Conservation (phyloP, 2,329 filamentous ascomycete genomes). For the Calonectria pauciramosa region DNA sequence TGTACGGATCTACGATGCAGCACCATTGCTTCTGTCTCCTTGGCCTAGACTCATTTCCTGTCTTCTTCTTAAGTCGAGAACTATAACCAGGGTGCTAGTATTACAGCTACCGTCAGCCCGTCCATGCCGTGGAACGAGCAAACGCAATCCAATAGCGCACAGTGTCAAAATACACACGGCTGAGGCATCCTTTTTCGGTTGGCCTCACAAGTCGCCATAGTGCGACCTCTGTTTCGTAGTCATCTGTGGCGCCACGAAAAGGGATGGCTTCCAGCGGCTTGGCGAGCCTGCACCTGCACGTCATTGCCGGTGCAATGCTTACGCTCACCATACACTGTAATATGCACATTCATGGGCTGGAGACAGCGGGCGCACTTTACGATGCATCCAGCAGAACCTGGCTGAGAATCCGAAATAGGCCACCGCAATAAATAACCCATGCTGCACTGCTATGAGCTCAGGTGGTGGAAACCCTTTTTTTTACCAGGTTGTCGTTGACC, state of each 20-base stretch:
- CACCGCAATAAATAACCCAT: conserved; percentile 25
- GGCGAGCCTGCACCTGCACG: conserved; percentile 17
- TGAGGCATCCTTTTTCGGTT: conserved; percentile 3
- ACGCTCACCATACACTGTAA: neutral
- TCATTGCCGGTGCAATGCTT: conserved; percentile 13
- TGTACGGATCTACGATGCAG: neutral
- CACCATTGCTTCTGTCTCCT: neutral
- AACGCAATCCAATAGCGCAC: conserved; percentile 1
- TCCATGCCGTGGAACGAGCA: conserved; percentile 6
- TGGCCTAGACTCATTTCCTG: neutral
- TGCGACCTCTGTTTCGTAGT: neutral
- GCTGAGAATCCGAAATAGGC: neutral
- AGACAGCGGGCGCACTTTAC: neutral
- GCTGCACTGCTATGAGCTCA: conserved; percentile 12
- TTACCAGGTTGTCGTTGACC: conserved; percentile 24
- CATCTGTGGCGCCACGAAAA: conserved; percentile 14
- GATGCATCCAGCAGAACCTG: neutral
- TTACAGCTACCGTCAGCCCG: neutral
- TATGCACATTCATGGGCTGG: neutral
- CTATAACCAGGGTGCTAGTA: neutral
- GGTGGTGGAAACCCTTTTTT: neutral
- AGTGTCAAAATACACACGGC: neutral
- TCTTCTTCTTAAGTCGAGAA: neutral
- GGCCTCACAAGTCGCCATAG: conserved; percentile 7
- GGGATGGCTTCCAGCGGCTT: conserved; percentile 14